Base-by-base conservation (phyloP, 129 eudicot species). In the Sambucus nigra region DNA sequence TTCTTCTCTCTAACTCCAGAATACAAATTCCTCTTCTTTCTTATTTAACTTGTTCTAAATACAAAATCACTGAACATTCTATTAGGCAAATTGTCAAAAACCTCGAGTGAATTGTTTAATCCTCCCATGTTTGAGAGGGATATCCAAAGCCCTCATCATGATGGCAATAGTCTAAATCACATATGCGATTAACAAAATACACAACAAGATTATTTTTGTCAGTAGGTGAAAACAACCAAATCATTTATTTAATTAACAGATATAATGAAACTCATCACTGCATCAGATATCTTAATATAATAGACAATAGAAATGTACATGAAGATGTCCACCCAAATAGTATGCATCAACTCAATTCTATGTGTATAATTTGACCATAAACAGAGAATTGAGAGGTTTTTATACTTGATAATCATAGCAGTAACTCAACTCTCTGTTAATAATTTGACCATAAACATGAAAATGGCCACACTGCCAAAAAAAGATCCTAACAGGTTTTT, bases 61-160 rank as follows among this genome's bases (percentile, higher is more conserved):
- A n/a, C n/a, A n/a, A n/a, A n/a, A n/a, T n/a, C n/a, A n/a, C n/a
- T n/a, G n/a, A n/a, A n/a, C n/a, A n/a, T n/a, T n/a, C n/a, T n/a
- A n/a, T n/a, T n/a, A n/a, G n/a, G n/a, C n/a, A n/a, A n/a, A n/a
- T n/a, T n/a, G n/a, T n/a, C n/a, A n/a, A n/a, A n/a, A n/a, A n/a
- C n/a, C n/a, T n/a, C n/a, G n/a, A n/a, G n/a, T n/a, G n/a, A n/a
- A n/a, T n/a, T n/a, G n/a, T n/a, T n/a, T n/a, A n/a, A n/a, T n/a
- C n/a, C n/a, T n/a, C n/a, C n/a, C 25, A 53, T 47, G 32, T 38
- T 46, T 64, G 62, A 31, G 61, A 57, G 28, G 66, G 53, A 53
- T 53, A 23, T 31, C 1, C 48, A 42, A 38, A 29, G 17, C 29
- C 40, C 56, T 55, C 55, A 55, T 10, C 31, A 19, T 59, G 63